Evolutionary conservation across 2,329 filamentous ascomycete genomes (phyloP).

Genomic region (Blastomyces gilchristii): DNA sequence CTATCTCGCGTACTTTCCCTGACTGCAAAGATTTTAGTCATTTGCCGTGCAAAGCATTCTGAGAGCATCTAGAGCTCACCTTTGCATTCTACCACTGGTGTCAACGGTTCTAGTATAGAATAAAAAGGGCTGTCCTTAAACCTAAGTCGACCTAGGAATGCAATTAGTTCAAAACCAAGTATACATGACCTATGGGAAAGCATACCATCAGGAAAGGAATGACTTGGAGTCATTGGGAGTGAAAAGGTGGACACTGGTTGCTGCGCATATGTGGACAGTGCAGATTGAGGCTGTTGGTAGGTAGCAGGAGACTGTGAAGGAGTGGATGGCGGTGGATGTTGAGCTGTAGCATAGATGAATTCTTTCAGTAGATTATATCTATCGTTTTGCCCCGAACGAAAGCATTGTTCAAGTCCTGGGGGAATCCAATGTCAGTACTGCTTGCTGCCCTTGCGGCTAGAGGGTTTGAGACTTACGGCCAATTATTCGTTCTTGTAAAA

Average conservation of each 20-base stretch:
- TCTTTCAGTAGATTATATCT: slow-evolving; percentile 26
- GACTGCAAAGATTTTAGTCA: slow-evolving; percentile 33
- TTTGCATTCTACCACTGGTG: slow-evolving; percentile 58
- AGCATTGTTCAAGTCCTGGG: slow-evolving; percentile 23
- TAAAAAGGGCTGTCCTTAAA: slow-evolving; percentile 85
- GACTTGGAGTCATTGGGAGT: slow-evolving; percentile 25
- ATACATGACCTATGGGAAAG: slow-evolving; percentile 2
- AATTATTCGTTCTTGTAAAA: slow-evolving; percentile 68
- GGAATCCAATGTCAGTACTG: slow-evolving; percentile 6
- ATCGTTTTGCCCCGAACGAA: slow-evolving; percentile 19
- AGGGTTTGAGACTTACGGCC: slow-evolving; percentile 51
- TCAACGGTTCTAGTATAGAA: slow-evolving; percentile 54
- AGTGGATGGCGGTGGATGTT: slow-evolving; percentile 22
- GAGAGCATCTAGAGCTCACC: slow-evolving; percentile 42
- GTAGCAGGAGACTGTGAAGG: slow-evolving; percentile 18
- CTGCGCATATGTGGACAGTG: slow-evolving; percentile 17
- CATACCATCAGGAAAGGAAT: slow-evolving; percentile 24
- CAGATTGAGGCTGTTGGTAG: slow-evolving; percentile 21
- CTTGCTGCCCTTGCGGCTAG: slow-evolving; percentile 35
- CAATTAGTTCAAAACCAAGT: neutral
- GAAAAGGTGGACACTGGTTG: slow-evolving; percentile 21
- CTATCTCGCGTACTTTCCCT: slow-evolving; percentile 51
- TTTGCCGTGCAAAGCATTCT: slow-evolving; percentile 16
- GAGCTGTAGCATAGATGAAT: slow-evolving; percentile 25
- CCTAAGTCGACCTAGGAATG: slow-evolving; percentile 33